Percentiles rank a stretch among this genome's conserved stretches.
Evolutionary conservation across 805 yeast species (phyloP).

Genomic region (Candida golubevii): DNA sequence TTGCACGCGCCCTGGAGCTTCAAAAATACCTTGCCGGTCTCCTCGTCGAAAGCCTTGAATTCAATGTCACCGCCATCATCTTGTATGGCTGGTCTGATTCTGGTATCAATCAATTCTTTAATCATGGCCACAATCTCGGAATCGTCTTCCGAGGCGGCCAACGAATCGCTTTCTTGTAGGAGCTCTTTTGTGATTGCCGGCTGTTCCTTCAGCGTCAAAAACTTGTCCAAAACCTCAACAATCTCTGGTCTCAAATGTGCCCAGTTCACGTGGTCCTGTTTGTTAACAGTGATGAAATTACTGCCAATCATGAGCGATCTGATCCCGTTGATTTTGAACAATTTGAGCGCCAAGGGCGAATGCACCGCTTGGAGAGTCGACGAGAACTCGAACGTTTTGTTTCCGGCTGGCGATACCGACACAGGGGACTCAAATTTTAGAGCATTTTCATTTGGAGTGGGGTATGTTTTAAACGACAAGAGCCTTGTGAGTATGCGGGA

Average conservation of each 20-base stretch:
- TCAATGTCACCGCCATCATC: slow-evolving; percentile 99
- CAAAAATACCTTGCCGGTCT: slow-evolving; percentile 81
- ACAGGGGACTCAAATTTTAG: slow-evolving; percentile 57
- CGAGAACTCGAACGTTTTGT: slow-evolving; percentile 50
- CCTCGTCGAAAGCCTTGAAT: slow-evolving; percentile 79
- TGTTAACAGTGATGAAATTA: slow-evolving; percentile 70
- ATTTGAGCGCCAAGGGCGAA: slow-evolving; percentile 60
- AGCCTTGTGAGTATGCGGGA: slow-evolving; percentile 16
- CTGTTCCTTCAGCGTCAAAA: slow-evolving; percentile 33
- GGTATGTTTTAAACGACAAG: slow-evolving; percentile 41
- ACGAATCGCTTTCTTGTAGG: slow-evolving; percentile 35
- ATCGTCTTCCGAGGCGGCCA: slow-evolving; percentile 48
- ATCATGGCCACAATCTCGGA: slow-evolving; percentile 81
- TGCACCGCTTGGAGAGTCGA: slow-evolving; percentile 50
- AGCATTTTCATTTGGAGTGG: slow-evolving; percentile 77
- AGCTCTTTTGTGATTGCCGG: slow-evolving; percentile 40
- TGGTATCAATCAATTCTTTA: slow-evolving; percentile 86
- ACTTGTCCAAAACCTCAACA: slow-evolving; percentile 56
- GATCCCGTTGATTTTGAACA: slow-evolving; percentile 62
- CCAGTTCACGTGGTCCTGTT: slow-evolving; percentile 62
- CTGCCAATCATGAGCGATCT: slow-evolving; percentile 68
- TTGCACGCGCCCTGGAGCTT: slow-evolving; percentile 95
- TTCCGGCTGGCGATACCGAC: slow-evolving; percentile 43
- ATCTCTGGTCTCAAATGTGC: slow-evolving; percentile 50
- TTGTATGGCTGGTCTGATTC: slow-evolving; percentile 95